Conservation (phyloP, 1,139 yeast species). For the Yamadazyma conglobata region DNA sequence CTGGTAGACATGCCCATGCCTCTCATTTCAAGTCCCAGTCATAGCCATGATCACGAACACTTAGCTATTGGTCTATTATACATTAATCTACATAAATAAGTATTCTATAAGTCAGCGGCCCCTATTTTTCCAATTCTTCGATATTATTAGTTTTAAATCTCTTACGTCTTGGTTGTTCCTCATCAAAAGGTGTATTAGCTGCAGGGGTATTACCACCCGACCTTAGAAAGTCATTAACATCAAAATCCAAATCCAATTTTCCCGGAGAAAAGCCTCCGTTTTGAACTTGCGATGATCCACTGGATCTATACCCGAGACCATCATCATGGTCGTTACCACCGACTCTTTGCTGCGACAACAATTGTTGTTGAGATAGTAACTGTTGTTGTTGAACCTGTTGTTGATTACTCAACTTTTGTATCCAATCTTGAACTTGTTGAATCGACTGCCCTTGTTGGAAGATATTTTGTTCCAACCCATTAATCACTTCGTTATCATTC, state of each 20-base stretch:
- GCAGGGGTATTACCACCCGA: conserved; percentile 13
- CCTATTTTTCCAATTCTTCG: conserved; percentile 12
- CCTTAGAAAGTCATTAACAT: conserved; percentile 34
- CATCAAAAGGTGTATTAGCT: conserved; percentile 1
- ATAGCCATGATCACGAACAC: no score
- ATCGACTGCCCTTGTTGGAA: conserved; percentile 52
- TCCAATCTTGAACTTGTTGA: conserved; percentile 60
- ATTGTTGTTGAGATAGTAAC: conserved; percentile 14
- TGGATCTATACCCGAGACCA: no score
- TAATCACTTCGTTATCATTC: conserved; percentile 21
- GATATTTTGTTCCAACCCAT: conserved; percentile 42
- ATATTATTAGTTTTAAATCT: conserved; percentile 11
- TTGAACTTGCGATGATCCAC: no score
- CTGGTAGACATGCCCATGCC: no score
- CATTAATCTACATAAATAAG: conserved; percentile 8
- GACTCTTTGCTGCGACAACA: no score
- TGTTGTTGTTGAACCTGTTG: conserved; percentile 32
- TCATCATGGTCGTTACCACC: no score
- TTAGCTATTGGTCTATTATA: no score
- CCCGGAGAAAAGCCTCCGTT: no score
- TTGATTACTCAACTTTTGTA: conserved; percentile 41
- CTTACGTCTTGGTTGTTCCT: conserved; percentile 13
- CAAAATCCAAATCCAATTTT: conserved; percentile 32
- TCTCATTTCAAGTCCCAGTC: no score
- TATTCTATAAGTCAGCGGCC: no score